A percentile compares a stretch with the other conserved stretches of the same genome.
Conservation (phyloP, 176 grass and related monocot species). For the Ananas comosus region DNA sequence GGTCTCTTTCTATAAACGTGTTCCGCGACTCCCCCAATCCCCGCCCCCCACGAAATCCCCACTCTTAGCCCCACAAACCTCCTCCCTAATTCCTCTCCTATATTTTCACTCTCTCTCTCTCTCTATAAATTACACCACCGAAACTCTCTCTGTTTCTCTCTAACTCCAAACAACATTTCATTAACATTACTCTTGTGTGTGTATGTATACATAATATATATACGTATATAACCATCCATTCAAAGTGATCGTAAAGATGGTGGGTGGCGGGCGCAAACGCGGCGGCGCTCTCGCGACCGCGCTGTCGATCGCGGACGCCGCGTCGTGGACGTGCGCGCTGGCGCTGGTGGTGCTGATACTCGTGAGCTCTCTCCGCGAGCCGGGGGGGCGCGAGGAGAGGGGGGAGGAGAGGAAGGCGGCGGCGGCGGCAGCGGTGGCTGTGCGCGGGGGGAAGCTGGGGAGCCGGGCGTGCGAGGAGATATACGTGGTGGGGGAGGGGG, state of each 20-base stretch:
- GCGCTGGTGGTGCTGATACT: conserved; percentile 17
- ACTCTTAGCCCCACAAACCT: too few species aligned
- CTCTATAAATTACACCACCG: too few species aligned
- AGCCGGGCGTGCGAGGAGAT: conserved; percentile 25
- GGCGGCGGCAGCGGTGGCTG: not conserved
- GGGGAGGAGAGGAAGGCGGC: not conserved
- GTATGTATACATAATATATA: too few species aligned
- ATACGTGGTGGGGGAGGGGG: conserved; percentile 19
- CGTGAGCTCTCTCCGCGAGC: conserved; percentile 16
- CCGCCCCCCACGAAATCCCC: too few species aligned
- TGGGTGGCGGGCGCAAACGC: not conserved
- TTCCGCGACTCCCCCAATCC: too few species aligned
- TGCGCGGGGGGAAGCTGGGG: conserved; percentile 6
- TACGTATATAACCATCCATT: not conserved
- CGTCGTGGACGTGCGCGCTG: conserved; percentile 20
- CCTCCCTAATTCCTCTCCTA: too few species aligned
- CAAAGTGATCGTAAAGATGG: not conserved
- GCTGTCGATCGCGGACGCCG: conserved; percentile 3
- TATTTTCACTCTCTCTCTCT: too few species aligned
- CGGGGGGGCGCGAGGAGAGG: not conserved
- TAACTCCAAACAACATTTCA: too few species aligned
- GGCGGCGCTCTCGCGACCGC: not conserved
- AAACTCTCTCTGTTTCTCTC: too few species aligned
- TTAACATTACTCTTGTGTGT: too few species aligned
- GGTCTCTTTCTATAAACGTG: too few species aligned